Conservation (phyloP, 345 rosid species). For the Lumnitzera littorea region DNA sequence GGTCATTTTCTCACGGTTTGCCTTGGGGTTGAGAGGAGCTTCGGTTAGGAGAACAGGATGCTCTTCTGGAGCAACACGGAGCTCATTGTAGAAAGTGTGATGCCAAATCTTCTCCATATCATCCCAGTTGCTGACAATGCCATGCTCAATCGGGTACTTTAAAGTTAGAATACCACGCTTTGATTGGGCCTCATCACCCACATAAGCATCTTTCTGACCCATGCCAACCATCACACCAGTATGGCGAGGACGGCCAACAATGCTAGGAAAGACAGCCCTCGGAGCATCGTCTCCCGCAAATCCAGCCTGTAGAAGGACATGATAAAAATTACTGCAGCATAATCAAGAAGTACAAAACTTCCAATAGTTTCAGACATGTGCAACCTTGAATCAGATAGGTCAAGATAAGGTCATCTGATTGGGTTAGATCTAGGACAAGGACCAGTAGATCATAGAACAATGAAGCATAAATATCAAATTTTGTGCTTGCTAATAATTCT, state of each 20-base stretch:
- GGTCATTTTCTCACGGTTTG: conserved; percentile 79
- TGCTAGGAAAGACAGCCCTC: conserved; percentile 66
- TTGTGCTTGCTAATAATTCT: no score
- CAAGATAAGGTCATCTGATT: no score
- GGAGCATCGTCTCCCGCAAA: conserved; percentile 73
- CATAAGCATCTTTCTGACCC: conserved; percentile 72
- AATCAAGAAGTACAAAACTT: no score
- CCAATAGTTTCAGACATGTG: no score
- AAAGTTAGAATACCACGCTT: conserved; percentile 71
- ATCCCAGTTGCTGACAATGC: conserved; percentile 79
- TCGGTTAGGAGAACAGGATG: conserved; percentile 78
- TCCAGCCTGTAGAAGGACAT: conserved; percentile 36
- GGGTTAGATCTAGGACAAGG: no score
- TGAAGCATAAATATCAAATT: no score
- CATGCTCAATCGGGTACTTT: conserved; percentile 76
- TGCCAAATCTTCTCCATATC: conserved; percentile 63
- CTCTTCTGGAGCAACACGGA: conserved; percentile 76
- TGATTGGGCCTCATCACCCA: conserved; percentile 75
- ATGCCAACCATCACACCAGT: conserved; percentile 74
- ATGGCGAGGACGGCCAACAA: conserved; percentile 63
- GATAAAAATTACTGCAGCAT: background rate
- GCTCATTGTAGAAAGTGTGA: conserved; percentile 72
- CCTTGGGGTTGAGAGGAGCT: conserved; percentile 73
- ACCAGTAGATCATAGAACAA: no score
- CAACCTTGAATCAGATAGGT: no score